Base-by-base conservation (phyloP, 2,329 filamentous ascomycete species). In the Xylaria sp. region DNA sequence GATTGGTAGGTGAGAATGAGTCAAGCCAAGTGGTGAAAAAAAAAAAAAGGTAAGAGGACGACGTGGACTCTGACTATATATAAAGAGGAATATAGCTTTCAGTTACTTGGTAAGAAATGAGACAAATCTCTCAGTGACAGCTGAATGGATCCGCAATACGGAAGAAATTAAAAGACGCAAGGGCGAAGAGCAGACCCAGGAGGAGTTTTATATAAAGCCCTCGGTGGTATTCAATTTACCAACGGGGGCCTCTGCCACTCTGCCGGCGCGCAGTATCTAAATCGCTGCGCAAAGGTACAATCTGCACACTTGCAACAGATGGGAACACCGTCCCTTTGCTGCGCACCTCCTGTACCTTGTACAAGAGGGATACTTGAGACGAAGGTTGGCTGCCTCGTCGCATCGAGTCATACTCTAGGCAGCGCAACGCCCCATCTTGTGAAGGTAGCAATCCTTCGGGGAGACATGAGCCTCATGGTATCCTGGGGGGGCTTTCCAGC, bases 361-460 rank as follows among this genome's bases (percentile, higher is more conserved):
- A 70, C 70, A 51, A 55, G 46, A 69, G 58, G 41, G 23, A 57
- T 57, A 57, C 54, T 41, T 57, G 54, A 69, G 51, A 65, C 56
- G 48, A n/a, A 51, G 52, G 67, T 66, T 66, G 74, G 74, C 63
- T 76, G 73, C 72, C 73, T 76, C 71, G 66, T 68, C 46, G 57
- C 63, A 75, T 71, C 54, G 72, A 75, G 74, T 76, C 72, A 74
- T 76, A 70, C 66, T 73, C 67, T 71, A 76, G 75, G 75, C 75
- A 76, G 41, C 41, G 41, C 41, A 36, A 67, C 72, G 70, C 60
- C 66, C 71, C 73, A 64, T 63, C 46, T 49, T 55, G 48, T 62
- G 36, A 64, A 70, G 69, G 68, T 58, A 51, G 65, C 54, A 64
- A 73, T 75, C 74, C 73, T 74, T 74, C 67, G 67, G 66, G 69